phyloP scores from a whole-genome alignment of 2,329 filamentous ascomycete species.

The Chrysoporthe austroafricana region DNA sequence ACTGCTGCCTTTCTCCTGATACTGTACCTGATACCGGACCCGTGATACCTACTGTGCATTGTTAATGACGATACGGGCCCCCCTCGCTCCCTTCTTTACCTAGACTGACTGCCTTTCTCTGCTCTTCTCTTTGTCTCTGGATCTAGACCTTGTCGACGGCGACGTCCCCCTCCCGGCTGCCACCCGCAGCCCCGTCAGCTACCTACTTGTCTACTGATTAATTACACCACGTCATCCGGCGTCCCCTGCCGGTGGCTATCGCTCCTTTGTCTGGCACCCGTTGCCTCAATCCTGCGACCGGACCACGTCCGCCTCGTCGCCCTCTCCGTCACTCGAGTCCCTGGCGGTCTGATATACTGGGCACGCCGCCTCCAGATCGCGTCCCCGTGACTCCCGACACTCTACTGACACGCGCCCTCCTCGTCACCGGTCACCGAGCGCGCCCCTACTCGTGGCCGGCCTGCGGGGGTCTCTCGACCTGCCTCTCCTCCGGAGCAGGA shows the following conservation, averaged over 20 bases:
- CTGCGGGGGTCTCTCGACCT: conserved; percentile 25
- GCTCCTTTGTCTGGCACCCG: conserved; percentile 25
- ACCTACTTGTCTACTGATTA: conserved; percentile 10
- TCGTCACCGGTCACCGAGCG: conserved; percentile 23
- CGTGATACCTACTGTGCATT: conserved; percentile 11
- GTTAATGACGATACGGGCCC: conserved; percentile 3
- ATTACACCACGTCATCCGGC: conserved; percentile 24
- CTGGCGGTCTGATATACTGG: conserved; percentile 17
- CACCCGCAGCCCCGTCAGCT: background rate
- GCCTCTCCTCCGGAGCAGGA: conserved; percentile 27
- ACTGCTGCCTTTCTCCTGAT: conserved; percentile 11
- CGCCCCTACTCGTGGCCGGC: conserved; percentile 18
- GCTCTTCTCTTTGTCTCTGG: background rate
- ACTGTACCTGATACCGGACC: conserved; percentile 12
- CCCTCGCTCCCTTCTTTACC: background rate
- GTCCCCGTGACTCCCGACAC: conserved; percentile 20
- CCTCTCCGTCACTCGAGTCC: conserved; percentile 13
- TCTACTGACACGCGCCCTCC: conserved; percentile 24
- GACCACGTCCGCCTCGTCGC: conserved; percentile 13
- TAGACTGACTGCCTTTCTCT: background rate
- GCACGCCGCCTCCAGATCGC: conserved; percentile 19
- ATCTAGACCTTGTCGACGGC: conserved; percentile 22
- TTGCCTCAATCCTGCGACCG: conserved; percentile 17
- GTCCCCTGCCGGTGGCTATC: conserved; percentile 20
- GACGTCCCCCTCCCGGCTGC: conserved; percentile 9